These are phyloP conservation scores for Backusella westeae DNA, from an alignment of 192 early-diverging fungal species.

Conservation along the genomic window DNA sequence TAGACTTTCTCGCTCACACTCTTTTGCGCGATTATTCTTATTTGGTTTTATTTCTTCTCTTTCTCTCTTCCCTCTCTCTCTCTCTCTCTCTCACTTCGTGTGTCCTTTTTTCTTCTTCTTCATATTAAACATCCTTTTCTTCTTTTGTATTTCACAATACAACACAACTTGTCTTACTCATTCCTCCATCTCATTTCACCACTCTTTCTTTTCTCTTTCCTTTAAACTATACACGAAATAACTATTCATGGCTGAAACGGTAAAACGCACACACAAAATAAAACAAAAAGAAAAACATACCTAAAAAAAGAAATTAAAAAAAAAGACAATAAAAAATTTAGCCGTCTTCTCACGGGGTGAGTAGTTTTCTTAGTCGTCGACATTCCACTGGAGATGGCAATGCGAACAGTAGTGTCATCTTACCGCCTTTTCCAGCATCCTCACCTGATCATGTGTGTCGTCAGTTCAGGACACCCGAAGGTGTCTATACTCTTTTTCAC, in stretches of 20 bases:
- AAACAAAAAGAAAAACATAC: neutral
- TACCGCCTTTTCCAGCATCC: constrained; percentile 25
- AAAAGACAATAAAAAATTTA: constrained; percentile 7
- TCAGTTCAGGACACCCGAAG: constrained; percentile 51
- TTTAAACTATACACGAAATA: too few relatives aligned
- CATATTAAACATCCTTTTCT: neutral
- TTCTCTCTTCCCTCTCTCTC: neutral
- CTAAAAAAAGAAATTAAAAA: neutral
- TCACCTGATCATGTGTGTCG: constrained; percentile 44
- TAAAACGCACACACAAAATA: neutral
- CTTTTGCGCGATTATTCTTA: neutral
- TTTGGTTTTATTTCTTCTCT: neutral
- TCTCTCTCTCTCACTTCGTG: neutral
- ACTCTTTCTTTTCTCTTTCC: neutral
- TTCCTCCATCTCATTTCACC: neutral
- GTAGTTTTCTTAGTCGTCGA: constrained; percentile 5
- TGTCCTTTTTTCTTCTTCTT: neutral
- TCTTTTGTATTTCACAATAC: neutral
- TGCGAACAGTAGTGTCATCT: neutral
- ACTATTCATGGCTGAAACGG: neutral
- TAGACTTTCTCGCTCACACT: neutral
- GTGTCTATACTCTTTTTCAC: constrained; percentile 44
- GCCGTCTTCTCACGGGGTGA: constrained; percentile 5
- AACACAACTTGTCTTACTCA: neutral
- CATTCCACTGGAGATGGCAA: constrained; percentile 15